Evolutionary conservation across 2,329 filamentous ascomycete species (phyloP), one percentile per base, ranked within the genome.

Genomic region (Paracoccidioides brasiliensis): DNA sequence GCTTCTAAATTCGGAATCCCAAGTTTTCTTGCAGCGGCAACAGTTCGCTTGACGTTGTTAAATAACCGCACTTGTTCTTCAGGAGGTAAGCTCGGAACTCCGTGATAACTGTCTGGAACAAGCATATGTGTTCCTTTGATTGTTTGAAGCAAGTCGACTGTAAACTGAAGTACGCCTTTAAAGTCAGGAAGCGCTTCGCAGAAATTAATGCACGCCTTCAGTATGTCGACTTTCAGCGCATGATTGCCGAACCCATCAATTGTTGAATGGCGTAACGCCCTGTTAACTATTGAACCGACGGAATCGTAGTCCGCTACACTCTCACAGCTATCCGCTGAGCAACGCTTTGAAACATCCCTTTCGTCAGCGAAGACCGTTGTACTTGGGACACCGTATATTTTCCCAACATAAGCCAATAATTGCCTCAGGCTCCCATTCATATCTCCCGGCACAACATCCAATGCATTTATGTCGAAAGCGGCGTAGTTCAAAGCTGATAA

Each of bases 181-280:
- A 95, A 93, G 68, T 97, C 90, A 1, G 91, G 90, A 54, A 97
- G 75, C 0, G 93, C 91, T 73, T 98, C 93, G 54, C 88, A 95
- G 58, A 97, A 87, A 68, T 90, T 90, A 64, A 95, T 89, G 65
- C 91, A 95, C n/a, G 86, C 84, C 61, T 88, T 82, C 9, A 97
- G 75, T 53, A 97, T 83, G 66, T 95, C 88, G 54, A 94, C 78
- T 69, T 97, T 97, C 61, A 95, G 74, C 56, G 80, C 80, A 9
- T 82, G 74, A 64, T 90, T 88, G 3, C 93, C 93, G 67, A 90
- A 95, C 43, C 70, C 66, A 57, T 77, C 70, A 41, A 77, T 59
- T 22, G 70, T 68, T 49, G 72, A 67, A 59, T 76, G 69, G 15
- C 72, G 71, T 53, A 78, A 67, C 15, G 76, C 71, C 14, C 74